phyloP scores from a whole-genome alignment of 2,329 filamentous ascomycete genomes.

The Trichoderma gracile region DNA sequence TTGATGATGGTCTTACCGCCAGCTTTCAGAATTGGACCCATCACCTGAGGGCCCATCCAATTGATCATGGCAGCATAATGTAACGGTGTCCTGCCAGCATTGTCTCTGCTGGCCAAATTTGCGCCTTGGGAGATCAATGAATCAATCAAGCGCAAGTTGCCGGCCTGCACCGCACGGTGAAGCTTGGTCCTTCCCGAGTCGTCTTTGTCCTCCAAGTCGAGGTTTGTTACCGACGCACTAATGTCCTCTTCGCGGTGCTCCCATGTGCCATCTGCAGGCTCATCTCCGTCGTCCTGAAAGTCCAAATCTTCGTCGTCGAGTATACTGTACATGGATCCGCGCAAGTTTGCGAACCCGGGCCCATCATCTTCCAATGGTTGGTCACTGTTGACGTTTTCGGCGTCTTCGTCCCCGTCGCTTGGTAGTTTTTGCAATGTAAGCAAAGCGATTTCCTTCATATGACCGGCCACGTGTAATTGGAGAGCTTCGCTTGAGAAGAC shows the following conservation, averaged over 20 bases:
- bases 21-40: background rate
- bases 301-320: background rate
- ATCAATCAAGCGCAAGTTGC: background rate
- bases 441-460: conserved; percentile 6
- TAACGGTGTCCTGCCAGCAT: background rate
- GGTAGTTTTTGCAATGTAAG: conserved; percentile 12
- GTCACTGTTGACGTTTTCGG: background rate
- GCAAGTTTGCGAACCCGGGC: background rate
- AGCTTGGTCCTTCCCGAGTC: conserved; percentile 3
- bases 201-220: conserved; percentile 8
- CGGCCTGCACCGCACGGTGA: background rate
- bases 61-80: background rate
- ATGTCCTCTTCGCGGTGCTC: background rate
- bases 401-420: background rate
- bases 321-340: conserved; percentile 3
- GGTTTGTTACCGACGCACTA: background rate
- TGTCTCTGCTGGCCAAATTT: background rate
- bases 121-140: conserved; percentile 1
- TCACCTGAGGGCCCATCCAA: background rate
- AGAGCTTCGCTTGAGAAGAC: conserved; percentile 9
- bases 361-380: background rate
- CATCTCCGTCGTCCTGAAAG: background rate
- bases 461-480: conserved; percentile 1
- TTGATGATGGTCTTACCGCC: background rate
- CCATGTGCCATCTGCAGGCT: background rate